These are phyloP conservation scores for Aurantiochytrium sp. DNA, from an alignment of 108 stramenopile genomes.

Conservation along the genomic window DNA sequence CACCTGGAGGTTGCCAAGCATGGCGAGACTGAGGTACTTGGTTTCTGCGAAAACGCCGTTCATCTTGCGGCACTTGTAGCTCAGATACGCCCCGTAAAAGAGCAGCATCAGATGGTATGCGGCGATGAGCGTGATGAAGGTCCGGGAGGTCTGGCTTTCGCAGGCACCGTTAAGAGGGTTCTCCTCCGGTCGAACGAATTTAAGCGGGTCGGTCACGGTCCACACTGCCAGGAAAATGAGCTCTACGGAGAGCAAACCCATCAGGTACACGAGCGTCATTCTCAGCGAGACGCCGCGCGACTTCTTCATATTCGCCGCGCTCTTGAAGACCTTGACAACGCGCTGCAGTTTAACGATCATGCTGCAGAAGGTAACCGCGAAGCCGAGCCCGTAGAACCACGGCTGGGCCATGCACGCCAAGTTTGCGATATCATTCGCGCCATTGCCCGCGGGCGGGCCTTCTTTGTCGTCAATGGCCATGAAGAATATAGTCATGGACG, in stretches of 20 bases:
- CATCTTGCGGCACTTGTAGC: constrained; percentile 5
- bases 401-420: neutral
- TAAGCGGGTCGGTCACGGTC: neutral
- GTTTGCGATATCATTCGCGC: neutral
- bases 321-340: neutral
- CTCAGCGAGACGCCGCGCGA: neutral
- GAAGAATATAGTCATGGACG: constrained; percentile 40
- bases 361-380: neutral
- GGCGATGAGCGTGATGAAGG: neutral
- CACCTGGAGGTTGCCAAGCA: neutral
- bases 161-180: neutral
- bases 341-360: neutral
- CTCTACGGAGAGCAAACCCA: neutral
- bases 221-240: neutral
- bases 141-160: neutral
- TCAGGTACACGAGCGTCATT: neutral
- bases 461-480: constrained; percentile 41
- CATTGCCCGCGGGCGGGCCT: constrained; percentile 5
- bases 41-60: neutral
- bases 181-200: neutral
- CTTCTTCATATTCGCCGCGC: neutral
- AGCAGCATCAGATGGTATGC: neutral
- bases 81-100: neutral
- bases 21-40: neutral
- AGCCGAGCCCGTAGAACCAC: neutral